These are phyloP conservation scores for Populus alba DNA, from an alignment of 345 rosid species.

Conservation along the genomic window DNA sequence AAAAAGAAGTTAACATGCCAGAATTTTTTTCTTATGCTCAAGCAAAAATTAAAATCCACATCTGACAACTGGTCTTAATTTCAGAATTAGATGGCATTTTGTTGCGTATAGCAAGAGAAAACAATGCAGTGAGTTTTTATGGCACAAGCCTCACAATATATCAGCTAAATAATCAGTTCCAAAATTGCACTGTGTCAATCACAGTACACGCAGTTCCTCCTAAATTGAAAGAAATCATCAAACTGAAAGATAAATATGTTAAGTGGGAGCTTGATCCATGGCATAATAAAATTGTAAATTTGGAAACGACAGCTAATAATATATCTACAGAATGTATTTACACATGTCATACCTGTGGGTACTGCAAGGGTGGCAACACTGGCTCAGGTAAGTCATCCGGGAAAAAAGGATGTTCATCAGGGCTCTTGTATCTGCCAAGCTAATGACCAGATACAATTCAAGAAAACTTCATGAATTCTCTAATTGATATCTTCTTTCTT, in stretches of 20 bases:
- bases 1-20: background rate
- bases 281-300: background rate
- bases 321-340: background rate
- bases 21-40: background rate
- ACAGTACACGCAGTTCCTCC: background rate
- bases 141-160: background rate
- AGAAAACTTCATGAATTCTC: background rate
- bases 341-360: slow-evolving; percentile 49
- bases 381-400: slow-evolving; percentile 67
- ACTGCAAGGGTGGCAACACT: slow-evolving; percentile 74
- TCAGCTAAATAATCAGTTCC: background rate
- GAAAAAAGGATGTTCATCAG: slow-evolving; percentile 91
- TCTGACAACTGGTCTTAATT: background rate
- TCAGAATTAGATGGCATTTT: background rate
- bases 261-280: background rate
- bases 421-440: slow-evolving; percentile 88
- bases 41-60: background rate
- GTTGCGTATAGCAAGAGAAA: background rate
- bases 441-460: slow-evolving; percentile 20
- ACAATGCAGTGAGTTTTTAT: background rate
- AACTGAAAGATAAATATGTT: background rate
- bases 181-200: background rate
- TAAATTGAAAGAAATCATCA: background rate
- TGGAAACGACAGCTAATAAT: background rate
- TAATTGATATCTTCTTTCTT: background rate